Evolutionary conservation across 257 asterid species (phyloP), one percentile per base, ranked within the genome.

Genomic region (Capsicum chinense): DNA sequence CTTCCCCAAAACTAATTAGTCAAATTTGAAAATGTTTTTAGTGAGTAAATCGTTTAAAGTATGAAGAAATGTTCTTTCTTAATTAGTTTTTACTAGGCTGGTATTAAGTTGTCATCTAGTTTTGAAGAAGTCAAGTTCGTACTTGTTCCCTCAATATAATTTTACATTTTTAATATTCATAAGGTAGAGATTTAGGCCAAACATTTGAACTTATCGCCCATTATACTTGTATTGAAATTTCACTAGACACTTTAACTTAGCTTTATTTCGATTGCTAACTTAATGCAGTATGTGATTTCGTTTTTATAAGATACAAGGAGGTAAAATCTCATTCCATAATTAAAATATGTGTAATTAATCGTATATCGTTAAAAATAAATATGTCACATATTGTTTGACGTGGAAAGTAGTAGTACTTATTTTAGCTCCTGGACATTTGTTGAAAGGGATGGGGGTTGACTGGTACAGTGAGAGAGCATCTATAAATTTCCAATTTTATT

Each of bases 391-490:
- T 39, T 39, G 5, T 39, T 39, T 3, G 44, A 39, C 44, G 44
- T 39, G 44, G 44, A 39, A 39, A 60, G 13, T 62, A 64, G 9
- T 5, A 66, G 44, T 66, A 26, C 44, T 64, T 64, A 47, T 33
- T 66, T 26, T 26, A 35, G 12, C 56, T 33, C 12, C 7, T 79
- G 5, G 64, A 16, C n/a, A 37, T 33, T 21, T 63, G 44, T 47
- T 64, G 83, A 50, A 37, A 63, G 56, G 47, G 33, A 7, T 48
- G 10, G 85, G 88, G 86, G 84, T 92, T 91, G 97, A 91, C 94
- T 81, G 44, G 73, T 13, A 83, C 37, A 84, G 83, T 83, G 2
- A 84, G 91, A 84, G 91, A 88, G 93, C 83, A 79, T 13, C 44
- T 68, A 17, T 35, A 89, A 85, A 87, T 80, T 83, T 89, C 85